Conservation (phyloP, 371 early-diverging fungal genomes). For the Syncephalastrum contaminatum region DNA sequence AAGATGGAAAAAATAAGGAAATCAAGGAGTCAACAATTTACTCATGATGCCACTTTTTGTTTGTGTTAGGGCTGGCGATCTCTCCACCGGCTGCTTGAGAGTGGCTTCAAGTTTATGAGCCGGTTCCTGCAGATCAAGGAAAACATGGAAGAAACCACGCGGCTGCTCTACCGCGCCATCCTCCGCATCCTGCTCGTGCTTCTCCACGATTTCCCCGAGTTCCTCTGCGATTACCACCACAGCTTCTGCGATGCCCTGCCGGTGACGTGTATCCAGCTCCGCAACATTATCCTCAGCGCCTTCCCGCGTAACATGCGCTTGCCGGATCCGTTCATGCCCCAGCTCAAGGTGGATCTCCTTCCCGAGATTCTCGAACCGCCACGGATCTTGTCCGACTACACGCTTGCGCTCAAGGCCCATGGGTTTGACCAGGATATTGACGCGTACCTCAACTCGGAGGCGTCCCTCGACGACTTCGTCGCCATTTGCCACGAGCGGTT, state of each 20-base stretch:
- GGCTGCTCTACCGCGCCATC: constrained; percentile 87
- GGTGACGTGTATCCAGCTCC: constrained; percentile 89
- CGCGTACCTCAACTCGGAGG: constrained; percentile 63
- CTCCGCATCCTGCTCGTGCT: constrained; percentile 89
- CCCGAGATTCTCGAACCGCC: constrained; percentile 87
- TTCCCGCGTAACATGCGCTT: constrained; percentile 95
- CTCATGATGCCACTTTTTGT: neutral
- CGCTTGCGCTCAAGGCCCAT: constrained; percentile 51
- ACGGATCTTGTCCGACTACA: constrained; percentile 82
- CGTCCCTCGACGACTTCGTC: constrained; percentile 58
- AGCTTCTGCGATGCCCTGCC: constrained; percentile 94
- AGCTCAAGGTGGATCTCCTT: constrained; percentile 88
- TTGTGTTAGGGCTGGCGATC: constrained; percentile 78
- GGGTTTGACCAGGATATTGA: constrained; percentile 76
- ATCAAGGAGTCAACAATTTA: constrained; percentile 7
- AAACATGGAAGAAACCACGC: constrained; percentile 66
- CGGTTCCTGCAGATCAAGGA: constrained; percentile 79
- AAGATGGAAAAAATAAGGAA: neutral
- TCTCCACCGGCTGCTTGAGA: constrained; percentile 79
- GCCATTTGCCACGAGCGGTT: constrained; percentile 50
- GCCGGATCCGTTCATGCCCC: constrained; percentile 96
- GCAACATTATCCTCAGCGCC: constrained; percentile 93
- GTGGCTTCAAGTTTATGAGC: constrained; percentile 80
- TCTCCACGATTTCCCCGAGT: constrained; percentile 98
- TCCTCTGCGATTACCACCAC: constrained; percentile 91